Percentiles rank a stretch among this genome's conserved stretches.
These are phyloP conservation scores for Trichoderma koningiopsis DNA, from an alignment of 2,329 filamentous ascomycete species.

Conservation along the genomic window DNA sequence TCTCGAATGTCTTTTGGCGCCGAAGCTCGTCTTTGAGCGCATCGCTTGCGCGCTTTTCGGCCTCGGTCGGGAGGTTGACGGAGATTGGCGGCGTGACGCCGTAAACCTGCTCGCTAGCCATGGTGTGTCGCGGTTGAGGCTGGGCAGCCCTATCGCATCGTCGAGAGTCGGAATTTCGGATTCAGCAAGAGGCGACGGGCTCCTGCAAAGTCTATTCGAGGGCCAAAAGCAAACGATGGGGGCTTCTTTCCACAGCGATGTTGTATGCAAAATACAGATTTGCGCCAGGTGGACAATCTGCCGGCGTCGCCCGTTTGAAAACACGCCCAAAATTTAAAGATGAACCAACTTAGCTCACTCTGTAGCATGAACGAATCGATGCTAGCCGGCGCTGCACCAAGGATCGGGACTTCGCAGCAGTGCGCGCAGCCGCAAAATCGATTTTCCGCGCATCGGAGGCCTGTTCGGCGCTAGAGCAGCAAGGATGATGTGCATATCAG, in stretches of 20 bases:
- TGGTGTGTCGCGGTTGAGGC: slow-evolving; percentile 28
- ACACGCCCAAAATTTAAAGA: slow-evolving; percentile 1
- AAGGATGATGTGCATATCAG: slow-evolving; percentile 23
- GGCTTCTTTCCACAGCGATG: background rate
- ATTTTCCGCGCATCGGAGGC: background rate
- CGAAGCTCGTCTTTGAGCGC: slow-evolving; percentile 82
- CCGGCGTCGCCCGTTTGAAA: background rate
- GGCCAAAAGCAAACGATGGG: no score
- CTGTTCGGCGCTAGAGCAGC: slow-evolving; percentile 20
- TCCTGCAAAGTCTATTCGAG: background rate
- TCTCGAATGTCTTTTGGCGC: slow-evolving; percentile 89
- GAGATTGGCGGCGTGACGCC: slow-evolving; percentile 89
- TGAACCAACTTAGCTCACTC: background rate
- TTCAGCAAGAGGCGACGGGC: background rate
- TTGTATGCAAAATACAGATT: background rate
- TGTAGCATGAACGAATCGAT: background rate
- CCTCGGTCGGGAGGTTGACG: slow-evolving; percentile 69
- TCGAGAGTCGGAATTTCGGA: background rate
- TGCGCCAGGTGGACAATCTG: background rate
- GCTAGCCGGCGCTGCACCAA: background rate
- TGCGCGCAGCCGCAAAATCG: background rate
- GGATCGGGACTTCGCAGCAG: background rate
- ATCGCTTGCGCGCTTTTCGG: slow-evolving; percentile 76
- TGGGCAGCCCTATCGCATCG: slow-evolving; percentile 5
- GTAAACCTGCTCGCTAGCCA: slow-evolving; percentile 44